A percentile compares a stretch with the other conserved stretches of the same genome.
These are phyloP conservation scores for Actinomortierella wolfii DNA, from an alignment of 371 early-diverging fungal species.

Conservation along the genomic window DNA sequence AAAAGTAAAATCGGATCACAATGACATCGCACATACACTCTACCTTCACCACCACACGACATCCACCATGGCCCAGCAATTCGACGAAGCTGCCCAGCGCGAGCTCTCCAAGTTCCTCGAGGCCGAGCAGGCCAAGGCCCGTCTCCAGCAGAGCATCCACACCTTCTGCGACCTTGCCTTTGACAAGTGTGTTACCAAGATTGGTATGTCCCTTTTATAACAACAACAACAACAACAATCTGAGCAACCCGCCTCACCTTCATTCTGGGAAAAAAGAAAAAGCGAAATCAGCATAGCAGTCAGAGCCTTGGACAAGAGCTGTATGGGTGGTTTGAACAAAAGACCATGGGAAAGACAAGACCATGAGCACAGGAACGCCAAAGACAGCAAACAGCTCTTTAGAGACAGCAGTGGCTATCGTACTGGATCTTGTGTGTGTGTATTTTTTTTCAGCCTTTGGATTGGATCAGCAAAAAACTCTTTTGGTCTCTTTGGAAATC, in stretches of 20 bases:
- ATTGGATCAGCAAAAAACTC: too few species aligned
- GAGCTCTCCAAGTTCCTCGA: slow-evolving; percentile 75
- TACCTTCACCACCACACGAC: not conserved
- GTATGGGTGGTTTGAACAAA: not conserved
- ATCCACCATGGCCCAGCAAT: slow-evolving; percentile 47
- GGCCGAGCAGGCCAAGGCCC: slow-evolving; percentile 75
- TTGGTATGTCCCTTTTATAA: slow-evolving; percentile 51
- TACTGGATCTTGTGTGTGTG: too few species aligned
- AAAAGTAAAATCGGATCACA: too few species aligned
- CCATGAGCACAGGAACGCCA: too few species aligned
- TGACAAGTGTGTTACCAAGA: slow-evolving; percentile 79
- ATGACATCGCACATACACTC: too few species aligned
- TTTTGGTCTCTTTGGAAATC: too few species aligned
- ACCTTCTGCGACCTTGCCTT: slow-evolving; percentile 78
- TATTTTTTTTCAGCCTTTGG: too few species aligned
- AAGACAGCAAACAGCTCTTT: too few species aligned
- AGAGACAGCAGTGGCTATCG: too few species aligned
- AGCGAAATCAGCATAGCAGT: not conserved
- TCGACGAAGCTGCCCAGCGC: slow-evolving; percentile 61
- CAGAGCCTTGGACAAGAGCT: not conserved
- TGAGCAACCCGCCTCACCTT: not conserved
- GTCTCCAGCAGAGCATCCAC: slow-evolving; percentile 73
- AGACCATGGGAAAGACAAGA: not conserved
- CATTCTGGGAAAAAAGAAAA: not conserved
- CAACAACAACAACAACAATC: too few species aligned